Evolutionary conservation across 2,329 filamentous ascomycete species (phyloP).

Genomic region (Ceratocystis colombiana): DNA sequence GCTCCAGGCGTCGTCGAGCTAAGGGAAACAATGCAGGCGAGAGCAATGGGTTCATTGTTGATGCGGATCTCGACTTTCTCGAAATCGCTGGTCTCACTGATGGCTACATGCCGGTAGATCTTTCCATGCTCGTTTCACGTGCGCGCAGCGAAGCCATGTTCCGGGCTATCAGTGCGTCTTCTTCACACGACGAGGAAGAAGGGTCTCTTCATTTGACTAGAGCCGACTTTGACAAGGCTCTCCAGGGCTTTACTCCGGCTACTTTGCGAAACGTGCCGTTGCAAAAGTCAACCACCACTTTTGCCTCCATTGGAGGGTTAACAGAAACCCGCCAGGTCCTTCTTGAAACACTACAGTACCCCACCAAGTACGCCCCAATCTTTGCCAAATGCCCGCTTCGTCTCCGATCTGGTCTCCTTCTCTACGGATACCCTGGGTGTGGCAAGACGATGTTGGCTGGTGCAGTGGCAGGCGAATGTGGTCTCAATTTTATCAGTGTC

Average conservation of each 20-base stretch:
- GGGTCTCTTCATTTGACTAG: slow-evolving; percentile 53
- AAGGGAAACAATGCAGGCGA: slow-evolving; percentile 28
- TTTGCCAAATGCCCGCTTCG: slow-evolving; percentile 92
- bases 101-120: slow-evolving; percentile 94
- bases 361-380: slow-evolving; percentile 94
- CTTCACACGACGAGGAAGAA: slow-evolving; percentile 35
- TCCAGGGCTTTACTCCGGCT: slow-evolving; percentile 88
- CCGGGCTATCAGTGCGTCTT: slow-evolving; percentile 55
- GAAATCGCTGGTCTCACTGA: slow-evolving; percentile 91
- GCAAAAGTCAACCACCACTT: slow-evolving; percentile 85
- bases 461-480: slow-evolving; percentile 94
- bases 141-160: slow-evolving; percentile 90
- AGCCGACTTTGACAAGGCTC: slow-evolving; percentile 70
- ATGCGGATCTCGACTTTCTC: slow-evolving; percentile 73
- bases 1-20: slow-evolving; percentile 34
- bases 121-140: slow-evolving; percentile 73
- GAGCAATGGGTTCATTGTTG: slow-evolving; percentile 59
- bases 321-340: slow-evolving; percentile 79
- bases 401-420: slow-evolving; percentile 80
- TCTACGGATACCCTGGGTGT: slow-evolving; percentile 93
- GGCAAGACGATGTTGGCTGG: slow-evolving; percentile 93
- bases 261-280: slow-evolving; percentile 90
- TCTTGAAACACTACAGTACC: slow-evolving; percentile 90
- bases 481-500: slow-evolving; percentile 95
- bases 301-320: slow-evolving; percentile 83